Evolutionary conservation across 352 stramenopile species (phyloP).

Genomic region (Plasmopara viticola): DNA sequence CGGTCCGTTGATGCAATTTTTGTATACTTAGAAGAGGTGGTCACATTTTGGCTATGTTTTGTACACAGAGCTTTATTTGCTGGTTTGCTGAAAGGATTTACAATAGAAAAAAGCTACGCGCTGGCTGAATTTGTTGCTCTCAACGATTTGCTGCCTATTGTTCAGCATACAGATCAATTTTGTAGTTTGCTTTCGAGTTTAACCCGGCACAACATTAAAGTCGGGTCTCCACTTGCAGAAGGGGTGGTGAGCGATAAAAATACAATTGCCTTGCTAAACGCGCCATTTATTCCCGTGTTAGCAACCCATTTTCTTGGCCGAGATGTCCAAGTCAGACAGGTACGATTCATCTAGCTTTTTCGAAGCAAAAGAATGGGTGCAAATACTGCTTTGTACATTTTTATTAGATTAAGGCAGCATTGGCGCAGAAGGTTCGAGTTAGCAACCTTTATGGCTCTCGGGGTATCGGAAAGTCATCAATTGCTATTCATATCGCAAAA

Average conservation of each 20-base stretch:
- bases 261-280: slow-evolving; percentile 31
- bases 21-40: too few relatives aligned
- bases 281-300: slow-evolving; percentile 49
- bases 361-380: too few relatives aligned
- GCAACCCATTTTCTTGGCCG: slow-evolving; percentile 46
- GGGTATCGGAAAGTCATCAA: slow-evolving; percentile 55
- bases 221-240: slow-evolving; percentile 14
- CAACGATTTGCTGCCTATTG: slow-evolving; percentile 31
- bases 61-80: slow-evolving; percentile 42
- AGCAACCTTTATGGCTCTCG: slow-evolving; percentile 39
- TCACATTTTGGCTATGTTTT: slow-evolving; percentile 1
- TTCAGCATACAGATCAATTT: slow-evolving; percentile 19
- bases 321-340: slow-evolving; percentile 42
- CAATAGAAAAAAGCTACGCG: slow-evolving; percentile 31
- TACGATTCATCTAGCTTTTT: slow-evolving; percentile 5
- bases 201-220: slow-evolving; percentile 14
- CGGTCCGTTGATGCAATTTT: slow-evolving; percentile 18
- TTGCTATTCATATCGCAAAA: slow-evolving; percentile 52
- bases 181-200: slow-evolving; percentile 28
- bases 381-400: too few relatives aligned
- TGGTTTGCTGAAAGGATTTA: slow-evolving; percentile 36
- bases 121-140: slow-evolving; percentile 38
- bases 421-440: slow-evolving; percentile 35
- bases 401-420: slow-evolving; percentile 25
- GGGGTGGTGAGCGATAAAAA: slow-evolving; percentile 11